Conservation (phyloP, 768 basidiomycete genomes). For the Mycena haematopus region DNA sequence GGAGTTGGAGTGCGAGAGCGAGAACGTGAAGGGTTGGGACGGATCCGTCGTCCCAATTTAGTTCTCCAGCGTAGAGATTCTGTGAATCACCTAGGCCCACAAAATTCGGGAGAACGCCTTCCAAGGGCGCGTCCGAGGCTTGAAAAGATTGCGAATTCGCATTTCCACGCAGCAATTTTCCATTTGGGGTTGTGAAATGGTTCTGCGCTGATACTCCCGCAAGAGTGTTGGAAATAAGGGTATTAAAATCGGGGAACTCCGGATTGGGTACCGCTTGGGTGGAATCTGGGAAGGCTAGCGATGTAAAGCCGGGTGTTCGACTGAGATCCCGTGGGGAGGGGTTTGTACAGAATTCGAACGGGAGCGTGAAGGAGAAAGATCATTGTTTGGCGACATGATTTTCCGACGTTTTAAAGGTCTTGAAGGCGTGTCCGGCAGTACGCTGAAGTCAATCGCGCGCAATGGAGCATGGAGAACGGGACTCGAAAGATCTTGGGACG, state of each 20-base stretch:
- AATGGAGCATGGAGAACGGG: constrained; percentile 34
- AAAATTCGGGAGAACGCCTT: background rate
- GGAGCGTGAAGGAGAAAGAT: constrained; percentile 23
- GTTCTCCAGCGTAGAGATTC: constrained; percentile 24
- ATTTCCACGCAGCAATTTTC: constrained; percentile 37
- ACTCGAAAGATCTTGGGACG: constrained; percentile 43
- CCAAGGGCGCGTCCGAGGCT: constrained; percentile 27
- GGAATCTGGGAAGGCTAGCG: constrained; percentile 34
- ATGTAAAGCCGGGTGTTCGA: constrained; percentile 31
- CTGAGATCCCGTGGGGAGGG: background rate
- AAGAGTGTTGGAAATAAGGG: constrained; percentile 12
- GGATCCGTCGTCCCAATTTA: constrained; percentile 22
- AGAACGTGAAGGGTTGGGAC: background rate
- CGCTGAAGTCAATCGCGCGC: constrained; percentile 30
- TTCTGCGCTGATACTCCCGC: background rate
- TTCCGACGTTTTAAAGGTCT: constrained; percentile 33
- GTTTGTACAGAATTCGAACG: constrained; percentile 6
- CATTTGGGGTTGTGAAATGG: background rate
- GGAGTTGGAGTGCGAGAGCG: constrained; percentile 17
- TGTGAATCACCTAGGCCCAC: constrained; percentile 1
- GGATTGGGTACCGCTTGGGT: constrained; percentile 16
- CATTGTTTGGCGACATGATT: too few species aligned
- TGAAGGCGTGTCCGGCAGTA: constrained; percentile 32
- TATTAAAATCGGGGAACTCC: constrained; percentile 16
- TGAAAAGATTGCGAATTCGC: constrained; percentile 60